Evolutionary conservation across 2,329 filamentous ascomycete species (phyloP), one percentile per base, ranked within the genome.

Genomic region (Ascochyta pisi): DNA sequence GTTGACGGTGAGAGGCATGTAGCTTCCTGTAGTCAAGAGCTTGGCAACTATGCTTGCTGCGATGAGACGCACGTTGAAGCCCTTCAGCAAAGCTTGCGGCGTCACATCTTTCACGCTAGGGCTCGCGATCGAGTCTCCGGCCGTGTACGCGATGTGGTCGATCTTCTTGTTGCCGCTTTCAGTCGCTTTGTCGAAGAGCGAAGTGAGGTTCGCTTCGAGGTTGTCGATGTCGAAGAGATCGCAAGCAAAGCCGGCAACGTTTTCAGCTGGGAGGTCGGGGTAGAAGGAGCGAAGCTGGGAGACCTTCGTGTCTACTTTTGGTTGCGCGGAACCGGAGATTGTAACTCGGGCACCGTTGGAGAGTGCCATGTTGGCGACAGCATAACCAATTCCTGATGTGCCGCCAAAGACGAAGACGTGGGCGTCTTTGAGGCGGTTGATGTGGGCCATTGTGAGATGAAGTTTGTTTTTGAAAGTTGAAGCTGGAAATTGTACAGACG

Each of bases 331-430:
- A 13, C 84, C 85, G 10, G 84, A 84, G 64, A 90, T 82, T 41
- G 79, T 82, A 12, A 90, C 83, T 15, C 66, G 70, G 29, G 83
- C 83, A 31, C 84, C 84, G 47, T 82, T 76, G 37, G 83, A 83
- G 34, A 89, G 70, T 3, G 79, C 75, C 19, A 82, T 82, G 76
- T 85, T 81, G 41, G 87, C 86, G 6, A 87, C 82, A 50, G 77
- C 81, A 60, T 81, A 85, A 29, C 87, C 88, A 35, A 90, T 88
- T 42, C 87, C 87, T 37, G 84, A 82, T 0, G 85, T 84, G 34
- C 86, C 88, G 35, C 87, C 88, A 50, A 90, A 80, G 68, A 90
- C 73, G 34, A 90, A 81, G 65, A 88, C 75, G 59, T 77, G 79
- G 27, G 75, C 66, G 60, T 75, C 74, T 41, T 74, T 65, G 43